phyloP scores from a whole-genome alignment of 2,329 filamentous ascomycete genomes.

The Colletotrichum incanum region DNA sequence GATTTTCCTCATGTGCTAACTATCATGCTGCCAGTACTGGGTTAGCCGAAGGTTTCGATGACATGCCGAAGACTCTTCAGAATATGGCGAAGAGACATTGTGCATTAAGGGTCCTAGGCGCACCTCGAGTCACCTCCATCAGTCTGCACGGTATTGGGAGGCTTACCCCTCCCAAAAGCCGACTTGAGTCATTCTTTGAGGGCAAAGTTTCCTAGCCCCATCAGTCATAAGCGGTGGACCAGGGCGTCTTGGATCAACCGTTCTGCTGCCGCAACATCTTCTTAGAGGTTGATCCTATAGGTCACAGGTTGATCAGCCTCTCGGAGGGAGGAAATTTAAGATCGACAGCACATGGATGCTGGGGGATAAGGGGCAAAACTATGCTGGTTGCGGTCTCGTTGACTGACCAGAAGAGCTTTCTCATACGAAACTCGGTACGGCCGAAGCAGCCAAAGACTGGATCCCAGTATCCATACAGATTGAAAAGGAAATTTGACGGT shows the following conservation, averaged over 20 bases:
- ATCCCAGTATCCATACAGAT: background rate
- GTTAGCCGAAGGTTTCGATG: too few species aligned
- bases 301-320: background rate
- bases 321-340: background rate
- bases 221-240: background rate
- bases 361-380: background rate
- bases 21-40: too few species aligned
- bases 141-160: too few species aligned
- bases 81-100: too few species aligned
- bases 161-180: too few species aligned
- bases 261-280: background rate
- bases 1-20: too few species aligned
- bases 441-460: background rate
- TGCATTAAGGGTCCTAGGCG: too few species aligned
- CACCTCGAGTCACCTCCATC: too few species aligned
- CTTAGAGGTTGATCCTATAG: background rate
- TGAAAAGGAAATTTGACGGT: background rate
- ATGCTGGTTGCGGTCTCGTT: background rate
- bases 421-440: background rate
- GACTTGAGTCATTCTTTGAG: too few species aligned
- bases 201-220: background rate
- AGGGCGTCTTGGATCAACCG: background rate
- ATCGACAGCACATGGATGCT: background rate
- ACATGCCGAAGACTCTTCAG: too few species aligned
- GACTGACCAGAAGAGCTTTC: background rate